Evolutionary conservation across 2,329 filamentous ascomycete species (phyloP).

Genomic region (Ceratocystis papillata): DNA sequence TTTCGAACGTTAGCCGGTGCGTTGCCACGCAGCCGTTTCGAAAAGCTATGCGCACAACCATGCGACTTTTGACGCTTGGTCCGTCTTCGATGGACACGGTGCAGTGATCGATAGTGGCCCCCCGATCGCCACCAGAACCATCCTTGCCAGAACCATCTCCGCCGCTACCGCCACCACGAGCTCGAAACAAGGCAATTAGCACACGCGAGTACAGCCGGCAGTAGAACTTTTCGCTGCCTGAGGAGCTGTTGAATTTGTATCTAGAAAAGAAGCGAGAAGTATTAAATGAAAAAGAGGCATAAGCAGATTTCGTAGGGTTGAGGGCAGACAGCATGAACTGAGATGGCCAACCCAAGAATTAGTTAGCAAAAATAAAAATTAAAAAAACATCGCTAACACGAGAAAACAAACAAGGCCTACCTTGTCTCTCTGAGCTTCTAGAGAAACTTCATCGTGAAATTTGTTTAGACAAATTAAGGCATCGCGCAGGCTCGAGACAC

Average conservation of each 20-base stretch:
- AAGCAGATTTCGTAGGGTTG: constrained; percentile 71
- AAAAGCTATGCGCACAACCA: constrained; percentile 63
- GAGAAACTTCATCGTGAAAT: constrained; percentile 67
- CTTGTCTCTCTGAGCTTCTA: constrained; percentile 60
- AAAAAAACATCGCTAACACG: constrained; percentile 16
- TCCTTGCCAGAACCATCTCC: constrained; percentile 47
- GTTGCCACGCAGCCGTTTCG: constrained; percentile 68
- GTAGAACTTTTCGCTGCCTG: constrained; percentile 49
- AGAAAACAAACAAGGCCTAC: constrained; percentile 34
- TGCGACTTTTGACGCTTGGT: constrained; percentile 57
- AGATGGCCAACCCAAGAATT: constrained; percentile 19
- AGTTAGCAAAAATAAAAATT: constrained; percentile 43
- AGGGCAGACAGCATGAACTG: constrained; percentile 64
- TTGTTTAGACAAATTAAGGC: constrained; percentile 63
- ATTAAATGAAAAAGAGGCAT: constrained; percentile 60
- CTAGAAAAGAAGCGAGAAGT: constrained; percentile 59
- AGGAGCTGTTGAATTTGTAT: constrained; percentile 53
- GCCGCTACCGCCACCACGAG: constrained; percentile 48
- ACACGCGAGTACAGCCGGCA: constrained; percentile 52
- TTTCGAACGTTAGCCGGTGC: constrained; percentile 65
- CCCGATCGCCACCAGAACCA: constrained; percentile 36
- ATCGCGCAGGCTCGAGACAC: constrained; percentile 59
- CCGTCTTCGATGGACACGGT: constrained; percentile 65
- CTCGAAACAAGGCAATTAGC: constrained; percentile 64
- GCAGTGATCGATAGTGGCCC: constrained; percentile 61